Base-by-base conservation (phyloP, 1,284 basidiomycete genomes). In the Chondrostereum purpureum region DNA sequence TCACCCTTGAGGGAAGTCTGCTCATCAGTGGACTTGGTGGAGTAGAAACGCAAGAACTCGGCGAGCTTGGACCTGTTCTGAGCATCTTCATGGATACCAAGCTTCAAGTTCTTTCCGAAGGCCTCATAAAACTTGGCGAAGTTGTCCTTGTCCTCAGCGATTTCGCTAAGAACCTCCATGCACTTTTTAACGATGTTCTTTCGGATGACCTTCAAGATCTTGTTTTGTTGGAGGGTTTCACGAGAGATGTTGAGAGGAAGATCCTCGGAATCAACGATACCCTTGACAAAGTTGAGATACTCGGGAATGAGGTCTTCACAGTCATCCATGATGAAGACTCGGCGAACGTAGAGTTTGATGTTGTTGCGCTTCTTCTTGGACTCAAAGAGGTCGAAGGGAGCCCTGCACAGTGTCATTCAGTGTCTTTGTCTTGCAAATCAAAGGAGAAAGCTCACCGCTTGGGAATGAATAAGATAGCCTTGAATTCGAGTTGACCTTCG, bases 351-450 rank as follows among this genome's bases (percentile, higher is more conserved):
- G 67, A 99, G 92, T 78, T 99, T 99, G 81, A 99, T 98, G 88
- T 98, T 99, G 83, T 98, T 98, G 64, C 95, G 91, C 85, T 99
- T 99, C 90, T 99, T 99, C 89, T 99, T 99, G 57, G 89, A 91
- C 79, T 99, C 96, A 72, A 99, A 99, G 68, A 99, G 86, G 65
- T 99, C 96, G 69, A 99, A 99, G 46, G 95, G 93, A 38, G 93
- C 93, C 53, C 91, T 92, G 46, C 0, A 44, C 36, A 49, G 16
- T 16, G 5, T 5, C 40, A 17, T 35, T 62, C 39, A 66, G 46
- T 33, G 44, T 35, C 24, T n/a, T 19, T 5, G 3, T 18, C 42
- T 42, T 44, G 0, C 46, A 16, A 22, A 16, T 18, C 17, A 20
- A 34, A 46, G 5, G 14, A 19, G 17, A 46, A 39, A 45, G 66